Percentiles rank a stretch among this genome's conserved stretches.
Conservation (phyloP, 352 stramenopile genomes). For the Phytophthora citrophthora region DNA sequence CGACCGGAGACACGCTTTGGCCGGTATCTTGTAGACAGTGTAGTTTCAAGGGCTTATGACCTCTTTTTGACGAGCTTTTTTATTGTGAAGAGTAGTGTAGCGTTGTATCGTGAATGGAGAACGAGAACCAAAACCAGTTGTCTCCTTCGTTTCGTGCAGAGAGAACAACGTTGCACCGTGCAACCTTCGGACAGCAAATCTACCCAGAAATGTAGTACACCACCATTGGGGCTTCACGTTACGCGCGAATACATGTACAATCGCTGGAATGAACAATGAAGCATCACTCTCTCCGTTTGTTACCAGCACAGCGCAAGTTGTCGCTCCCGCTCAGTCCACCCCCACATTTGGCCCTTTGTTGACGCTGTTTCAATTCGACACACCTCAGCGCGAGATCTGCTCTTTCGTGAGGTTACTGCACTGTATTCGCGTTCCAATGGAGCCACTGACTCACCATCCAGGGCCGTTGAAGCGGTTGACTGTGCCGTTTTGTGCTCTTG, state of each 20-base stretch:
- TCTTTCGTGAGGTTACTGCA: neutral
- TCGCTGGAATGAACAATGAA: too few relatives aligned
- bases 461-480: neutral
- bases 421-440: neutral
- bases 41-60: slow-evolving; percentile 31
- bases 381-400: slow-evolving; percentile 16
- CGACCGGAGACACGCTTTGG: slow-evolving; percentile 27
- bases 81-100: slow-evolving; percentile 9
- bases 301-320: slow-evolving; percentile 12
- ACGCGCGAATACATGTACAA: neutral
- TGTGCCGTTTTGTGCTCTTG: slow-evolving; percentile 6
- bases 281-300: neutral
- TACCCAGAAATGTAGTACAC: neutral
- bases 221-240: slow-evolving; percentile 1
- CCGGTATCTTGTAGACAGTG: slow-evolving; percentile 27
- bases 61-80: slow-evolving; percentile 23
- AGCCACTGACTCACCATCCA: slow-evolving; percentile 15
- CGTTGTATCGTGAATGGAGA: slow-evolving; percentile 17
- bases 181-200: slow-evolving; percentile 3
- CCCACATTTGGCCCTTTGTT: slow-evolving; percentile 22
- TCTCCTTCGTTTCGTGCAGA: neutral
- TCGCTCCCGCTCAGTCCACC: slow-evolving; percentile 29
- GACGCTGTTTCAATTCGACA: slow-evolving; percentile 23
- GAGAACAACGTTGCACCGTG: slow-evolving; percentile 5
- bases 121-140: slow-evolving; percentile 42